Conservation (phyloP, 768 basidiomycete species). For the Kwoniella sp. region DNA sequence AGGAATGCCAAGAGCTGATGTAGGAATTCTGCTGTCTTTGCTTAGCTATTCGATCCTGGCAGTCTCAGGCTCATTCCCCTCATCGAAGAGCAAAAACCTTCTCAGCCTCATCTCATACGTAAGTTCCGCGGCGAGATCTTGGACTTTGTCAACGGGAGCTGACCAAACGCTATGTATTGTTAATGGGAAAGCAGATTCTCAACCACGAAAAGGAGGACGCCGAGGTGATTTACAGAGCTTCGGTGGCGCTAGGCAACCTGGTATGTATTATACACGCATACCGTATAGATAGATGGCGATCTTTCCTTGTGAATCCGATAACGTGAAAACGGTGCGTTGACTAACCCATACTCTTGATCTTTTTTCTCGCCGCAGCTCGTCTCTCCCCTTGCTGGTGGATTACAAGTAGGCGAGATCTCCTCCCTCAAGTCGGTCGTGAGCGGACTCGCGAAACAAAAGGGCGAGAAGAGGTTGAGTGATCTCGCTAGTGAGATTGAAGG, state of each 20-base stretch:
- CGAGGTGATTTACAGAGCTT: slow-evolving; percentile 49
- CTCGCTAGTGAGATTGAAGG: slow-evolving; percentile 42
- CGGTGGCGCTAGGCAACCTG: slow-evolving; percentile 52
- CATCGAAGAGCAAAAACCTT: slow-evolving; percentile 22
- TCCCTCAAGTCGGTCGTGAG: slow-evolving; percentile 32
- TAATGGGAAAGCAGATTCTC: slow-evolving; percentile 36
- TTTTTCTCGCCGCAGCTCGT: slow-evolving; percentile 32
- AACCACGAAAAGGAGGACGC: slow-evolving; percentile 48
- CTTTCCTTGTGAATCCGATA: too few relatives aligned
- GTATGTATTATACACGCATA: slow-evolving; percentile 28
- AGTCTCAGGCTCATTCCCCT: slow-evolving; percentile 31
- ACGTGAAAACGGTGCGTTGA: too few relatives aligned
- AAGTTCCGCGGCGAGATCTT: slow-evolving; percentile 15
- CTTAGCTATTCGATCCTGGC: slow-evolving; percentile 52
- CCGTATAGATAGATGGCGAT: too few relatives aligned
- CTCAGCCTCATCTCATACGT: slow-evolving; percentile 43
- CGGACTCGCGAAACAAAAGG: slow-evolving; percentile 31
- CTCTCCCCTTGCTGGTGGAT: slow-evolving; percentile 37
- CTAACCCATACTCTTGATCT: too few relatives aligned
- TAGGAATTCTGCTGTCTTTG: too few relatives aligned
- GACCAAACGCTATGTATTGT: background rate
- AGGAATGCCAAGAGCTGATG: too few relatives aligned
- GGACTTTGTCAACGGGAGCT: background rate
- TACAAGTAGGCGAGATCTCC: slow-evolving; percentile 42
- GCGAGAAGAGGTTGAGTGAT: slow-evolving; percentile 49